Percentiles rank a stretch among this genome's conserved stretches.
Evolutionary conservation across 1,284 basidiomycete species (phyloP).

Genomic region (Apiotrichum mycotoxinovorans): DNA sequence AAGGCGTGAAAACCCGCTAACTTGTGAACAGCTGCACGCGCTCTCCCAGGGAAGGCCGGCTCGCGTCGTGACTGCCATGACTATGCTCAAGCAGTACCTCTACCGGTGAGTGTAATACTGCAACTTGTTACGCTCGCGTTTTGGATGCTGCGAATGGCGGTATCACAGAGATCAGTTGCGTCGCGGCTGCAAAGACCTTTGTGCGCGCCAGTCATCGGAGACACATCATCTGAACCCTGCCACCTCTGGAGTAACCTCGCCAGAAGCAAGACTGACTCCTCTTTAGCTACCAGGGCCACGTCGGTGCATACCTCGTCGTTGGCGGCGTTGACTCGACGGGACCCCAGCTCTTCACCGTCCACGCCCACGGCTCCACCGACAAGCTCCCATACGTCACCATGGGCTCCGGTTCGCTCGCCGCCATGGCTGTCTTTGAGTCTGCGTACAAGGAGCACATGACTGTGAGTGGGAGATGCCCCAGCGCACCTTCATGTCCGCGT

Average conservation of each 20-base stretch:
- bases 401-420: constrained; percentile 93
- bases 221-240: too few relatives aligned
- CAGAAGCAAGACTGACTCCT: too few relatives aligned
- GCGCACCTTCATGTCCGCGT: too few relatives aligned
- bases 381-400: constrained; percentile 99
- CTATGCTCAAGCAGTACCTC: constrained; percentile 88
- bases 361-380: constrained; percentile 96
- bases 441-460: constrained; percentile 79
- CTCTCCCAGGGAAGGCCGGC: constrained; percentile 82
- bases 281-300: constrained; percentile 88
- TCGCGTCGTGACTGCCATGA: constrained; percentile 94
- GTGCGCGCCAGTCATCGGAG: too few relatives aligned
- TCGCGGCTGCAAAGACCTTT: too few relatives aligned
- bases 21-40: constrained; percentile 59
- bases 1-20: constrained; percentile 12
- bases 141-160: too few relatives aligned
- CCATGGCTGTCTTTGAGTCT: constrained; percentile 97
- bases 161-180: too few relatives aligned
- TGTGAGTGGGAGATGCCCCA: constrained; percentile 51
- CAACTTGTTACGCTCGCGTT: not conserved
- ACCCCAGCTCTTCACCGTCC: constrained; percentile 91
- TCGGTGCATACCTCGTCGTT: constrained; percentile 95
- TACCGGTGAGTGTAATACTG: constrained; percentile 58
- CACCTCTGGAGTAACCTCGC: too few relatives aligned
- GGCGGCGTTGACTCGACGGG: constrained; percentile 92